Base-by-base conservation (phyloP, 208 protist genomes). In the Acanthamoeba divionensis region DNA sequence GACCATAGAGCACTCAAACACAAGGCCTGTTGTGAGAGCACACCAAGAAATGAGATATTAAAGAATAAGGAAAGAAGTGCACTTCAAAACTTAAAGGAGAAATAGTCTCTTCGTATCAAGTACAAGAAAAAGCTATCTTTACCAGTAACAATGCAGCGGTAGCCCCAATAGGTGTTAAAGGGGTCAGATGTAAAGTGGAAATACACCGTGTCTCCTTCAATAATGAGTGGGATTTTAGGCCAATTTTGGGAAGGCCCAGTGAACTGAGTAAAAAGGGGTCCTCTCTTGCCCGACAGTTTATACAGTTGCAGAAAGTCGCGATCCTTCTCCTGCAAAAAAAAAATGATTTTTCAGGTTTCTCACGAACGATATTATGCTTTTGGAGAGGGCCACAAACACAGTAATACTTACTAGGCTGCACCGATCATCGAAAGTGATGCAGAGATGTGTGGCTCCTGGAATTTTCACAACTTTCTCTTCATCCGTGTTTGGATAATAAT, bases 121-220 rank as follows among this genome's bases (percentile, higher is more conserved):
- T n/a, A n/a, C n/a, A n/a, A n/a, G n/a, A n/a, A n/a, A n/a, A n/a
- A n/a, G n/a, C n/a, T n/a, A n/a, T n/a, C n/a, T n/a, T n/a, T 0
- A 0, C 44, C 44, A 7, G 71, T 82, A 5, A 82, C 71, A 0
- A 82, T 82, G n/a, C 71, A 82, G n/a, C 71, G 71, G 47, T 31
- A 82, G 33, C 71, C 71, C 71, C 71, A 82, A 41, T 73, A 73
- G 26, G 71, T 82, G 21, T 82, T 48, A 24, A 82, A 82, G n/a
- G 71, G 47, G 52, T 86, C 54, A 6, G 77, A 86, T 26, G 24
- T 29, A 55, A 86, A 86, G 54, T 86, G 77, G 36, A 86, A 86
- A 33, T 15, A 29, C 54, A 66, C 52, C 5, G 77, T 86, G 5
- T 86, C 77, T 48, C 77, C 77, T 5, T 48, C 7, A 24, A 86